Base-by-base conservation (phyloP, 78 protist genomes). In the Cavenderia fasciculata region DNA sequence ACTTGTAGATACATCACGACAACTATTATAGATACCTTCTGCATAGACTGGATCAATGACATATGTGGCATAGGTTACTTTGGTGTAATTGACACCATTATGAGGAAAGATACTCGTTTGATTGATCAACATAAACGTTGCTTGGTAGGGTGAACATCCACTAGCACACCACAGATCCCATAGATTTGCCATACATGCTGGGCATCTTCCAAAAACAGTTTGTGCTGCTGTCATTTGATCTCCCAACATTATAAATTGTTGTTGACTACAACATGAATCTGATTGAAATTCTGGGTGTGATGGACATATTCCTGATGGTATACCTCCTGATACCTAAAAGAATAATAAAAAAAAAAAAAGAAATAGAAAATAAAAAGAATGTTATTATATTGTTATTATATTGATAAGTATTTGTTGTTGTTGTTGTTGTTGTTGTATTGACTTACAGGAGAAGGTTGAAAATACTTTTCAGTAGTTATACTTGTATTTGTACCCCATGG, bases 131-230 rank as follows among this genome's bases (percentile, higher is more conserved):
- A 72, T 36, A 16, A 23, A 43, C 38, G 54, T 34, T 4, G 40
- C n/a, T n/a, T 72, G 78, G 8, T 72, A 33, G 34, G 78, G 78
- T n/a, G 54, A 38, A n/a, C 78, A 72, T 40, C 29, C 31, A 18
- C 49, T 5, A 16, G 63, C 78, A n/a, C 78, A 72, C 78, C 78
- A 72, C 2, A 72, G 54, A 2, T 57, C 46, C 56, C 63, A 41
- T 7, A 72, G 12, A 21, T 72, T 72, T 6, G 2, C 23, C 57
- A 59, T 34, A 34, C 78, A 72, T 14, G 63, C 56, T 29, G 78
- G 4, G 12, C 78, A 72, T 16, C n/a, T 16, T 3, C 47, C 72
- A 63, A 63, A 63, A 8, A 63, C 40, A 7, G 21, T 11, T 23
- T 10, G 18, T 16, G 56, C 47, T 4, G 40, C 2, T 5, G 19